Conservation (phyloP, 352 stramenopile species). For the Phytophthora fragariae region DNA sequence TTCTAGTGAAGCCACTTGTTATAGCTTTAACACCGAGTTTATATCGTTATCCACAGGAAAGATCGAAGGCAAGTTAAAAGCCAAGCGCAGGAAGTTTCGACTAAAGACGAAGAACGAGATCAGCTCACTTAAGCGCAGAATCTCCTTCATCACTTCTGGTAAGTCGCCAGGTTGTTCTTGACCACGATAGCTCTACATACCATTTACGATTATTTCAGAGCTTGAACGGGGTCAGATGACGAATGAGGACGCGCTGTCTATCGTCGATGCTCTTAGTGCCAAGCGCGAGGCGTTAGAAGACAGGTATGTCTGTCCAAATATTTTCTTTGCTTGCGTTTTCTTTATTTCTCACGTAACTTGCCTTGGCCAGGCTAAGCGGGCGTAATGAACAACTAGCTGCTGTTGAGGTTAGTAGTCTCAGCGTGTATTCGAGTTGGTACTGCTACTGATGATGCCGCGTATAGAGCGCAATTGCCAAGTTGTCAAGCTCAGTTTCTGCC, state of each 20-base stretch:
- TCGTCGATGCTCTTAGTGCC: slow-evolving; percentile 31
- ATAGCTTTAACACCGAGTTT: background rate
- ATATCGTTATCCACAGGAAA: slow-evolving; percentile 31
- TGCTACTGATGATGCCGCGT: slow-evolving; percentile 20
- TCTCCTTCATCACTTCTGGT: slow-evolving; percentile 50
- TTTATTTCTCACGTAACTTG: slow-evolving; percentile 1
- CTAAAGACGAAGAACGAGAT: slow-evolving; percentile 59
- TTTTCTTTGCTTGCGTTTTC: background rate
- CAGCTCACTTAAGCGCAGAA: slow-evolving; percentile 46
- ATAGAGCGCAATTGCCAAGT: slow-evolving; percentile 41
- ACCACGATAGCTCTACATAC: background rate
- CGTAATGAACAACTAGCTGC: slow-evolving; percentile 40
- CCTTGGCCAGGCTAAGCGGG: slow-evolving; percentile 30
- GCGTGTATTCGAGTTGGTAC: background rate
- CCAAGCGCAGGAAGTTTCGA: slow-evolving; percentile 54
- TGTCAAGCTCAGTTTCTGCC: slow-evolving; percentile 36
- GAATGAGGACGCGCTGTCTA: slow-evolving; percentile 55
- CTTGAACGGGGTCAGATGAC: slow-evolving; percentile 56
- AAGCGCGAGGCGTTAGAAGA: slow-evolving; percentile 44
- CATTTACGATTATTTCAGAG: slow-evolving; percentile 29
- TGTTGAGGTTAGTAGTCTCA: slow-evolving; percentile 33
- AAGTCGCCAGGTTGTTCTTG: slow-evolving; percentile 3
- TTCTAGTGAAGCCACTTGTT: background rate
- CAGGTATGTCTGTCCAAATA: slow-evolving; percentile 29
- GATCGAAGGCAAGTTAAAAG: slow-evolving; percentile 48